Conservation (phyloP, 257 asterid genomes). For the Anisodus tanguticus region DNA sequence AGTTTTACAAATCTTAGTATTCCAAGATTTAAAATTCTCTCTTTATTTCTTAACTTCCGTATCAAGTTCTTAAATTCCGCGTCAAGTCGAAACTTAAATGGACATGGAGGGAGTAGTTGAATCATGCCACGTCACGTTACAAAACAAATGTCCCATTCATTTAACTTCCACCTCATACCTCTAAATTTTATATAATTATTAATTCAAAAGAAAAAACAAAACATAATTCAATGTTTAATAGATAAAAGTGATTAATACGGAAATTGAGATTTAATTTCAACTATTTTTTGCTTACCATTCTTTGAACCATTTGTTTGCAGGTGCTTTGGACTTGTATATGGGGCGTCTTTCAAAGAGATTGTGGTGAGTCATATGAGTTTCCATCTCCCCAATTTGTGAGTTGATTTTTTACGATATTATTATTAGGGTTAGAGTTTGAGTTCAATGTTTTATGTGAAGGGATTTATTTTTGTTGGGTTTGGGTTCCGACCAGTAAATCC, state of each 20-base stretch:
- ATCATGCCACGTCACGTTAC: neutral
- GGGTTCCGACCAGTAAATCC: conserved; percentile 18
- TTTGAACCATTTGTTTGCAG: conserved; percentile 78
- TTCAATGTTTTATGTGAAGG: neutral
- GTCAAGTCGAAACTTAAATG: too few relatives aligned
- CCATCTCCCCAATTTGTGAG: conserved; percentile 52
- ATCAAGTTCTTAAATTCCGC: too few relatives aligned
- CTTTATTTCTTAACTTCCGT: too few relatives aligned
- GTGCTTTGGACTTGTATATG: conserved; percentile 64
- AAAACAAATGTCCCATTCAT: neutral
- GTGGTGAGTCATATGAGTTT: conserved; percentile 53
- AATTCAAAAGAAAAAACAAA: neutral
- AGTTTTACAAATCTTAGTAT: too few relatives aligned
- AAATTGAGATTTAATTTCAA: neutral
- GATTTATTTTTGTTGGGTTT: neutral
- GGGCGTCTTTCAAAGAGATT: conserved; percentile 74
- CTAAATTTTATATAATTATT: neutral
- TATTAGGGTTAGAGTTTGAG: conserved; percentile 1
- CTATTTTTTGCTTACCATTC: conserved; percentile 63
- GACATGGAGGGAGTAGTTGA: neutral
- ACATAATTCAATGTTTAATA: neutral
- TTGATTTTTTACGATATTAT: neutral
- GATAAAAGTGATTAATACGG: neutral
- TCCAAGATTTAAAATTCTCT: too few relatives aligned
- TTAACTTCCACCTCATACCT: neutral